These are phyloP conservation scores for Beauveria scarabaeidicola DNA, from an alignment of 2,329 filamentous ascomycete species.

Conservation along the genomic window DNA sequence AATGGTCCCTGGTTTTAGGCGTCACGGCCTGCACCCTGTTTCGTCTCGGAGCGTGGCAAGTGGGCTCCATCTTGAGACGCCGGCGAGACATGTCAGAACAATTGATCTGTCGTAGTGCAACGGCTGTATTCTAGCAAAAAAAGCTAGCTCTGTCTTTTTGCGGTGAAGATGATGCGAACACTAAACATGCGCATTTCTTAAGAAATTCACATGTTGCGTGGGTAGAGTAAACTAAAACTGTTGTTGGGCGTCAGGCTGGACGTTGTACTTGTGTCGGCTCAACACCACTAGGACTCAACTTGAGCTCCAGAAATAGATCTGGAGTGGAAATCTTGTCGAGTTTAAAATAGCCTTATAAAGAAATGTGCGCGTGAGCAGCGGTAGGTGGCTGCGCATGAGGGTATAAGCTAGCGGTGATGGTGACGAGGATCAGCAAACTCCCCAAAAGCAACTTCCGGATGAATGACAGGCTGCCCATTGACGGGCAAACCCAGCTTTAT, in stretches of 20 bases:
- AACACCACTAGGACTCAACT: background rate
- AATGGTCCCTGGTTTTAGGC: background rate
- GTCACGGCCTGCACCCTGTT: background rate
- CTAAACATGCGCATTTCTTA: background rate
- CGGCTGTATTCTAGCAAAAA: background rate
- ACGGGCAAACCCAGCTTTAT: background rate
- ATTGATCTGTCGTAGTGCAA: background rate
- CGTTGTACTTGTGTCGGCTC: background rate
- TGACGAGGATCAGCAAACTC: background rate
- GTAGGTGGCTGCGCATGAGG: background rate
- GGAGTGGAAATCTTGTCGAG: no score
- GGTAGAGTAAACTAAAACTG: no score
- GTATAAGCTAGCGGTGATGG: background rate
- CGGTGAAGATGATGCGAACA: background rate
- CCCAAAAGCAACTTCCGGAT: background rate
- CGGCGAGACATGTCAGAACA: background rate
- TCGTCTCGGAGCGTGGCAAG: background rate
- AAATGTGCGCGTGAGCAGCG: background rate
- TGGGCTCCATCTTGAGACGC: slow-evolving; percentile 5
- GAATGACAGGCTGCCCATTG: background rate
- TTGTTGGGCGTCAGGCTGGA: background rate
- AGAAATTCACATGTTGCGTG: no score
- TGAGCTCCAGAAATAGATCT: background rate
- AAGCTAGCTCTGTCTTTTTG: background rate
- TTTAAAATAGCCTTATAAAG: background rate